Evolutionary conservation across 176 grass and related monocot genomes (phyloP), one percentile per base, ranked within the genome.

Genomic region (Zea luxurians): DNA sequence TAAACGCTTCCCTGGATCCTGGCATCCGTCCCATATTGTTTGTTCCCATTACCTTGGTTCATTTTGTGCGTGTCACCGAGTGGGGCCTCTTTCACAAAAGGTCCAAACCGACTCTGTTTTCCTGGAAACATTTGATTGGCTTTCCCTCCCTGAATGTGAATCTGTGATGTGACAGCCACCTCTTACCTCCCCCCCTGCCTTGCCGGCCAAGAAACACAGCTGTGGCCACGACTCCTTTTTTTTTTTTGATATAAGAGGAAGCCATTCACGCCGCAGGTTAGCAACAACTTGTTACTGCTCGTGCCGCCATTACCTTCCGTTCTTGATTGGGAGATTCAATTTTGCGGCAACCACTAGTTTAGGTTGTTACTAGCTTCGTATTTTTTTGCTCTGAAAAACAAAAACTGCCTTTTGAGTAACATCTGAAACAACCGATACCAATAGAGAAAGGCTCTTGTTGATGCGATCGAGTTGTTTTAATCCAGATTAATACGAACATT

Each of bases 191-290:
- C 42, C 1, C 37, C 41, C 57, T 88, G 76, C 70, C 76, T 80
- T 84, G 86, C 81, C 76, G 76, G 70, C 13, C 59, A 84, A 84
- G 86, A 80, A 88, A 84, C 76, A 34, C 27, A 3, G 37, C 76
- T 66, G 63, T 78, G 54, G 37, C 37, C 62, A 44, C 59, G 8
- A 11, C 70, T 75, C 80, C 60, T 80, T 27, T 27, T 27, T 27
- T 27, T 27, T 27, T 27, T 27, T 27, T 27, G 0, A 27, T 27
- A 27, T 75, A 84, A 18, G 35, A 5, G 81, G 76, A 18, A 10
- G 36, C 21, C 62, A 55, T 50, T 83, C 85, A 37, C 43, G 48
- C 44, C 27, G 61, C 8, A 49, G 41, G 12, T 71, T 64, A 8
- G 62, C 74, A 35, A 1, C 2, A 35, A 53, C 20, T 59, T 8